Conservation (phyloP, 495 filamentous ascomycete genomes). For the Neurospora tetraspora region DNA sequence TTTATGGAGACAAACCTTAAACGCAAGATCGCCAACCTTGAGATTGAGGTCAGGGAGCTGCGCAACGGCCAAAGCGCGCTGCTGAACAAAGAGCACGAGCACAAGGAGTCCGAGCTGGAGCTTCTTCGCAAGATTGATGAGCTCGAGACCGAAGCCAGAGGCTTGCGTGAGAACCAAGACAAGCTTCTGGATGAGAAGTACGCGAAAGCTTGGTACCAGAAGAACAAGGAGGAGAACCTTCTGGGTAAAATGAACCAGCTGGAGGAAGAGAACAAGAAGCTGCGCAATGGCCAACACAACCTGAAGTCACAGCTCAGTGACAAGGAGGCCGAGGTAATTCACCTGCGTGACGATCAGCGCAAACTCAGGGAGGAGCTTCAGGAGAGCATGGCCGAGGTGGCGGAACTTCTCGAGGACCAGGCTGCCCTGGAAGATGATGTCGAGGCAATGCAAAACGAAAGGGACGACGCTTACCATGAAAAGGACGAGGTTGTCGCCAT, state of each 20-base stretch:
- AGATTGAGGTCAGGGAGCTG: not conserved
- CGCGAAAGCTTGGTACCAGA: not conserved
- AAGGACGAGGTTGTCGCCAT: constrained; percentile 2
- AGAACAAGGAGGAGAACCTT: constrained; percentile 22
- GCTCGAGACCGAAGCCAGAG: not conserved
- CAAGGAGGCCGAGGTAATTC: not conserved
- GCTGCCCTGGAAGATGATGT: constrained; percentile 2
- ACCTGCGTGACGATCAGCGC: not conserved
- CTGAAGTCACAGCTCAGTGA: constrained; percentile 12
- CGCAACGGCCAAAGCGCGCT: not conserved
- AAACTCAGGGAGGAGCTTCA: constrained; percentile 25
- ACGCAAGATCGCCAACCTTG: not conserved
- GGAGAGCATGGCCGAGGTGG: constrained; percentile 4
- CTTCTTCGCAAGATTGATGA: not conserved
- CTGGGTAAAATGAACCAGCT: constrained; percentile 31
- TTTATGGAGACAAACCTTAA: not conserved
- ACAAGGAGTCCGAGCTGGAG: constrained; percentile 7
- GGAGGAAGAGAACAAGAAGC: constrained; percentile 27
- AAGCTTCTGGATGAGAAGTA: not conserved
- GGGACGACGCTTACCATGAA: constrained; percentile 9
- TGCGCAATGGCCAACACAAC: constrained; percentile 19
- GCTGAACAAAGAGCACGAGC: constrained; percentile 9
- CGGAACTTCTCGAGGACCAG: constrained; percentile 8
- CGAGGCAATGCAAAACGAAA: constrained; percentile 21
- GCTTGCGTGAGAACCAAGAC: not conserved